Percentiles rank a stretch among this genome's conserved stretches.
phyloP scores from a whole-genome alignment of 148 eudicot species.

The Camellia lanceoleosa region DNA sequence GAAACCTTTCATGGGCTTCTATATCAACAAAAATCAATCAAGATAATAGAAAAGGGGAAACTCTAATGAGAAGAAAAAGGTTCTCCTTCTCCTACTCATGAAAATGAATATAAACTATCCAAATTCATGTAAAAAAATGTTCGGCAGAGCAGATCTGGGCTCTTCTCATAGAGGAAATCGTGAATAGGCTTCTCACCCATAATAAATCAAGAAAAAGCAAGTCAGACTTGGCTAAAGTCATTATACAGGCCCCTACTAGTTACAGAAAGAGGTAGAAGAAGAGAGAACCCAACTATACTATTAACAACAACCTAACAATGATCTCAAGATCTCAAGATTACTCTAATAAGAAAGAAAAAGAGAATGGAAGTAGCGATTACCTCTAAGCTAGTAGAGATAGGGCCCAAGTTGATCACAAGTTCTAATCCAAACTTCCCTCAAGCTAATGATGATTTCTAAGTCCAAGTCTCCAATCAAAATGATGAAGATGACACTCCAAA shows the following conservation, averaged over 20 bases:
- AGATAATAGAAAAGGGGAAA: too few species aligned
- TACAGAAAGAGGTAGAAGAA: background rate
- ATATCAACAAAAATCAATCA: too few species aligned
- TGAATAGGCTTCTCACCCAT: background rate
- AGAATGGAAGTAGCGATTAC: background rate
- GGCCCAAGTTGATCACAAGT: background rate
- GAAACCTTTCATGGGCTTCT: background rate
- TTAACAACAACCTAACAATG: too few species aligned
- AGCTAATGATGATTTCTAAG: too few species aligned
- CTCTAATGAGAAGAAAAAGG: background rate
- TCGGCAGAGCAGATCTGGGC: background rate
- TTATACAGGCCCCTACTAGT: background rate
- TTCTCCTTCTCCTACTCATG: background rate
- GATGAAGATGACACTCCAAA: too few species aligned
- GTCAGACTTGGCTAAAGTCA: background rate
- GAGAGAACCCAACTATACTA: background rate
- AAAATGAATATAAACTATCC: background rate
- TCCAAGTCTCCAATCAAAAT: background rate
- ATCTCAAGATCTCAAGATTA: too few species aligned
- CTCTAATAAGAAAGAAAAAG: background rate
- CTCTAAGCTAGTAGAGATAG: too few species aligned
- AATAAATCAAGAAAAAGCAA: too few species aligned
- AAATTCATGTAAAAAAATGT: too few species aligned
- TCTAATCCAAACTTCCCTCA: too few species aligned
- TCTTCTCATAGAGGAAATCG: too few species aligned